Evolutionary conservation across 495 filamentous ascomycete species (phyloP).

Genomic region (Podospora pseudocomata): DNA sequence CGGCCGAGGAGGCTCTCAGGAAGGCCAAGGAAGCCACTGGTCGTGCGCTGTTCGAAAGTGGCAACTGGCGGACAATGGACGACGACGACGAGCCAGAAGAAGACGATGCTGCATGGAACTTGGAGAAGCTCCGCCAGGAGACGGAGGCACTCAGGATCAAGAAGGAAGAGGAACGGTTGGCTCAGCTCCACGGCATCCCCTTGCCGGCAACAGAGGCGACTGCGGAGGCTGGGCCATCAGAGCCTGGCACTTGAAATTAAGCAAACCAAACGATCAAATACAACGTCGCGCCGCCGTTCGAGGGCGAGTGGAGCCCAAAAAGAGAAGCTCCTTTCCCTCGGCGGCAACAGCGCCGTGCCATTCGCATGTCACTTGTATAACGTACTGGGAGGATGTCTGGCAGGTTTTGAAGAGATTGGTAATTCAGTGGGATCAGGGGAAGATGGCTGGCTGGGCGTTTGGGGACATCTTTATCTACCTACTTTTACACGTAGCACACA

Average conservation of each 20-base stretch:
- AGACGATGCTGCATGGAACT: conserved; percentile 67
- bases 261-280: conserved; percentile 7
- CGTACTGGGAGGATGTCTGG: neutral
- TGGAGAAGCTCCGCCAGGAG: conserved; percentile 69
- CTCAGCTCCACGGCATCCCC: conserved; percentile 29
- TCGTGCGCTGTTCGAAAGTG: conserved; percentile 90
- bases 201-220: conserved; percentile 7
- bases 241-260: conserved; percentile 26
- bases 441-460: neutral
- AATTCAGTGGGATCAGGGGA: neutral
- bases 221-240: conserved; percentile 7
- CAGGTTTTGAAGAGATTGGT: neutral
- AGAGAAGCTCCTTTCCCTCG: conserved; percentile 21
- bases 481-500: neutral
- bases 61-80: conserved; percentile 77
- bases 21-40: conserved; percentile 93
- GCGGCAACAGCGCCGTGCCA: conserved; percentile 17
- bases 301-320: conserved; percentile 19
- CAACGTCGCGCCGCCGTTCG: conserved; percentile 20
- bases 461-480: neutral
- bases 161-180: conserved; percentile 59
- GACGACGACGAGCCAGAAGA: conserved; percentile 59
- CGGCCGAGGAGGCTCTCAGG: conserved; percentile 80
- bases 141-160: conserved; percentile 62
- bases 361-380: neutral